Evolutionary conservation across 225 moss, liverwort and hornwort species (phyloP).

Genomic region (Asterella californica): DNA sequence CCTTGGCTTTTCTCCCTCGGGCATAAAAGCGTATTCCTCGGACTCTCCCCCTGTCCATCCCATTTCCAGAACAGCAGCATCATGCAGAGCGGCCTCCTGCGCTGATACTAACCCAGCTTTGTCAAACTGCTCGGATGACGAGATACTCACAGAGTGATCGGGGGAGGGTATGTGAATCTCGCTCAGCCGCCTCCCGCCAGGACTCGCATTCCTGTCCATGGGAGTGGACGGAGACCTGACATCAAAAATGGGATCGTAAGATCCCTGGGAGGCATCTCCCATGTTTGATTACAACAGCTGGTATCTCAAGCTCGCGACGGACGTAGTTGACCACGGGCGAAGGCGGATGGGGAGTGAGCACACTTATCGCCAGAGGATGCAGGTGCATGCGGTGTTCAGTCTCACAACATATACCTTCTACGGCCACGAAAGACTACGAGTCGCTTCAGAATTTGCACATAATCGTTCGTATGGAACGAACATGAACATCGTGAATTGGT

Average conservation of each 20-base stretch:
- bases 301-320: not conserved
- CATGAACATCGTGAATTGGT: not conserved
- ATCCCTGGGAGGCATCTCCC: slow-evolving; percentile 16
- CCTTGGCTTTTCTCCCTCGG: slow-evolving; percentile 45
- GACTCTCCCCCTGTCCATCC: slow-evolving; percentile 50
- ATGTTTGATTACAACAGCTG: slow-evolving; percentile 1
- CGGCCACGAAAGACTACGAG: not conserved
- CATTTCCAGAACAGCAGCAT: slow-evolving; percentile 71
- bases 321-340: not conserved
- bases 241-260: slow-evolving; percentile 9
- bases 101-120: slow-evolving; percentile 57
- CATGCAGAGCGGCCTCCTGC: slow-evolving; percentile 69
- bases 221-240: slow-evolving; percentile 8
- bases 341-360: not conserved
- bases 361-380: not conserved
- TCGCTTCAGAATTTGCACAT: not conserved
- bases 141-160: slow-evolving; percentile 43
- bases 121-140: slow-evolving; percentile 69
- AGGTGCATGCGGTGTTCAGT: too few species aligned
- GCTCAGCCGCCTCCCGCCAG: slow-evolving; percentile 15
- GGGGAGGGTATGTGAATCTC: slow-evolving; percentile 32
- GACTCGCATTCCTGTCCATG: not conserved
- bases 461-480: not conserved
- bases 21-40: slow-evolving; percentile 41
- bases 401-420: not conserved